phyloP scores from a whole-genome alignment of 306 rosid genomes.

The Medicago arabica region DNA sequence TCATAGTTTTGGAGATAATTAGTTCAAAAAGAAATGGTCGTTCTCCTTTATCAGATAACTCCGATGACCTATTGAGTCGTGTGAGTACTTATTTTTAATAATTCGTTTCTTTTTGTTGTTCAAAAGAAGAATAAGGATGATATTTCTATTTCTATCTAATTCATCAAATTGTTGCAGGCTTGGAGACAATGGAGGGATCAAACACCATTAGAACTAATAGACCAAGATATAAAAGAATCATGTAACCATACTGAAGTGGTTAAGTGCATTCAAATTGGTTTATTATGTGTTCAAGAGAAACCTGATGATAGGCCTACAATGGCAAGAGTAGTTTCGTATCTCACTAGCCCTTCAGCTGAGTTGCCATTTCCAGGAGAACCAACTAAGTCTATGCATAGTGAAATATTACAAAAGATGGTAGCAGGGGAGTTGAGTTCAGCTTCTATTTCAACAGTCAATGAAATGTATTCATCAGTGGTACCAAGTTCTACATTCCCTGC shows the following conservation, averaged over 20 bases:
- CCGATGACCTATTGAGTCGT: slow-evolving; percentile 43
- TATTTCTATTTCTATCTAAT: not conserved
- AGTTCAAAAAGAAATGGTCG: slow-evolving; percentile 44
- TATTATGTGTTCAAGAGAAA: slow-evolving; percentile 53
- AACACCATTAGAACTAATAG: slow-evolving; percentile 41
- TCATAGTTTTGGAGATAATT: slow-evolving; percentile 47
- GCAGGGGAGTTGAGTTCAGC: slow-evolving; percentile 35
- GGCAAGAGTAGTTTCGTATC: slow-evolving; percentile 40
- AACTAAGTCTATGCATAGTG: not conserved
- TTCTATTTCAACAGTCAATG: slow-evolving; percentile 9
- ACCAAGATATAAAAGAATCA: slow-evolving; percentile 40
- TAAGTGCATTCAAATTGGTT: slow-evolving; percentile 46
- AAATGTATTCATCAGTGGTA: slow-evolving; percentile 29
- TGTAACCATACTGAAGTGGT: slow-evolving; percentile 34
- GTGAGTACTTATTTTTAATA: slow-evolving; percentile 31
- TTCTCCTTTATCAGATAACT: slow-evolving; percentile 16
- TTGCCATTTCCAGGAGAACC: slow-evolving; percentile 38
- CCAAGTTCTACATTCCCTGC: not conserved
- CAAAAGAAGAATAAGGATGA: not conserved
- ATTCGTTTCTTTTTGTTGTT: slow-evolving; percentile 4
- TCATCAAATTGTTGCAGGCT: slow-evolving; percentile 42
- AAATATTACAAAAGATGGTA: slow-evolving; percentile 13
- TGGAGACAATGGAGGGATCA: slow-evolving; percentile 58
- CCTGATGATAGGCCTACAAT: slow-evolving; percentile 46
- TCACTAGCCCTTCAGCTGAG: slow-evolving; percentile 34